Conservation (phyloP, 164 flowering plant genomes). For the Tetrastigma voinierianum region DNA sequence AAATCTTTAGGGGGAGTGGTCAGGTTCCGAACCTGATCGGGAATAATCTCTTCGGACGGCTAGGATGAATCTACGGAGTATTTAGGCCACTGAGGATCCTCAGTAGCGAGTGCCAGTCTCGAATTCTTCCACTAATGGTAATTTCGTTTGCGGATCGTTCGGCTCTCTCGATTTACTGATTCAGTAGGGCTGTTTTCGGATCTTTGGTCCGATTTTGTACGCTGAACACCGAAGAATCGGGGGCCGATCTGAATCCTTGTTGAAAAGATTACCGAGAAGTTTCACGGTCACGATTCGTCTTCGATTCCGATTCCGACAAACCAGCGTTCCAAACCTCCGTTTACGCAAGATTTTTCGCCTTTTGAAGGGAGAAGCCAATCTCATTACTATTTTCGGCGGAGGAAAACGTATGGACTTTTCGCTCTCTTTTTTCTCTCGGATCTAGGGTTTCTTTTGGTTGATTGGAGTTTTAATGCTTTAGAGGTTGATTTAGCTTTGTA, state of each 20-base stretch:
- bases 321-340: slow-evolving; percentile 27
- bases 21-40: slow-evolving; percentile 4
- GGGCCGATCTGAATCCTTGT: slow-evolving; percentile 23
- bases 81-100: too few relatives aligned
- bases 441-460: background rate
- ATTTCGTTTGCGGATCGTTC: too few relatives aligned
- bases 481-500: background rate
- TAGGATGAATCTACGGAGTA: background rate
- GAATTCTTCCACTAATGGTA: too few relatives aligned
- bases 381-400: slow-evolving; percentile 68
- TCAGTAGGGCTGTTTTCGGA: background rate
- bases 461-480: background rate
- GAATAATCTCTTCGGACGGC: slow-evolving; percentile 6
- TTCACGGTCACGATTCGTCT: slow-evolving; percentile 41
- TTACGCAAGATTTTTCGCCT: slow-evolving; percentile 47
- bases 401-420: slow-evolving; percentile 55
- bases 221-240: slow-evolving; percentile 42
- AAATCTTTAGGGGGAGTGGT: background rate
- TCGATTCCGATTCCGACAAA: slow-evolving; percentile 49
- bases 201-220: slow-evolving; percentile 18
- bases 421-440: background rate
- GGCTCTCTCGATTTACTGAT: too few relatives aligned
- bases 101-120: too few relatives aligned
- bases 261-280: slow-evolving; percentile 53
- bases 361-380: slow-evolving; percentile 71